phyloP scores from a whole-genome alignment of 108 stramenopile genomes.

The Craspedostauros australis region DNA sequence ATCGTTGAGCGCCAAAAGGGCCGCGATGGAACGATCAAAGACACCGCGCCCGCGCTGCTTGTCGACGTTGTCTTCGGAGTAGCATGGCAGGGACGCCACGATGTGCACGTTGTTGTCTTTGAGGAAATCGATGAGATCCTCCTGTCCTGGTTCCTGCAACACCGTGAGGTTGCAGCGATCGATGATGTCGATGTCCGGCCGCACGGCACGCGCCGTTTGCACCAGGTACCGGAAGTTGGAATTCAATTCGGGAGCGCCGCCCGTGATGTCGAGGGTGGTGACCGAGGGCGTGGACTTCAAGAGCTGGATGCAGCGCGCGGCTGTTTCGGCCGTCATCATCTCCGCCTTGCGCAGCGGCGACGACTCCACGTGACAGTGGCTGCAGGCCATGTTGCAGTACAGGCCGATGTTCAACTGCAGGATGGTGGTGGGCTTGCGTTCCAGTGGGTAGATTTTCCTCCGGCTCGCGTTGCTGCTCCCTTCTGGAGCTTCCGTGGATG shows the following conservation, averaged over 20 bases:
- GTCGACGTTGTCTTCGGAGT: constrained; percentile 89
- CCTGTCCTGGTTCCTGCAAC: constrained; percentile 90
- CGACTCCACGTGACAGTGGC: constrained; percentile 91
- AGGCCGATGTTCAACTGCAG: constrained; percentile 97
- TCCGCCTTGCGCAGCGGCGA: constrained; percentile 86
- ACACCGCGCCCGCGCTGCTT: constrained; percentile 93
- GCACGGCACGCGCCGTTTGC: constrained; percentile 60
- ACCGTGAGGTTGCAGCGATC: constrained; percentile 97
- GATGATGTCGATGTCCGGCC: constrained; percentile 86
- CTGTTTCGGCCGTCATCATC: constrained; percentile 85
- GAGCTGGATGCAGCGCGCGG: constrained; percentile 80
- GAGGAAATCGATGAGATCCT: constrained; percentile 90
- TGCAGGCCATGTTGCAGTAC: constrained; percentile 96
- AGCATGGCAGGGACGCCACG: constrained; percentile 91
- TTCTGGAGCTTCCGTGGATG: neutral
- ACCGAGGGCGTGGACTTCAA: constrained; percentile 71
- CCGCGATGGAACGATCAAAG: constrained; percentile 89
- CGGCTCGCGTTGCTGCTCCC: constrained; percentile 14
- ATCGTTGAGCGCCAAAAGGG: constrained; percentile 84
- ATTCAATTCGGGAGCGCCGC: constrained; percentile 96
- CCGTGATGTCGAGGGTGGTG: constrained; percentile 90
- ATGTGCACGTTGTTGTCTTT: constrained; percentile 84
- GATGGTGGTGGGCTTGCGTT: constrained; percentile 35
- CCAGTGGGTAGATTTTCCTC: constrained; percentile 8
- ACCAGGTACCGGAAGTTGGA: constrained; percentile 86